Base-by-base conservation (phyloP, 306 rosid genomes). In the Hippophae gyantsensis region DNA sequence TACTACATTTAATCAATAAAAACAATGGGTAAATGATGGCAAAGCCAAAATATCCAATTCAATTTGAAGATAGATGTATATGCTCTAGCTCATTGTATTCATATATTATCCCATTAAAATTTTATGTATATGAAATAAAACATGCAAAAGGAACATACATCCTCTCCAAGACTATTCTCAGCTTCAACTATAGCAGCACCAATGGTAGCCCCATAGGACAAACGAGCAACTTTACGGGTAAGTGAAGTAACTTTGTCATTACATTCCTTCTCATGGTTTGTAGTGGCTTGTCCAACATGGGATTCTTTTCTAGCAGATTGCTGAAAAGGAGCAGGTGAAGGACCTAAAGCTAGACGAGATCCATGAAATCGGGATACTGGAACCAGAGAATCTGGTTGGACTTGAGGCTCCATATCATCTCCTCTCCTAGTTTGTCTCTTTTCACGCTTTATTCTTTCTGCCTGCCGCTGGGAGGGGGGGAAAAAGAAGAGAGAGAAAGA, bases 141-240 rank as follows among this genome's bases (percentile, higher is more conserved):
- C 14, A 58, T 42, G 38, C 12, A 25, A 9, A 32, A 32, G 38
- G 38, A 32, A 79, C 99, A 43, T 88, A 93, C 99, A n/a, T 86
- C 94, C 60, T 59, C 57, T 80, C 86, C 94, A 56, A 82, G 86
- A 73, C 66, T 67, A 70, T 66, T 74, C 80, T 93, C 99, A 43
- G 85, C 97, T 82, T 84, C 95, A 71, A 93, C 97, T 66, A 93
- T 84, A 52, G 95, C 99, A 68, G 97, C 87, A 64, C 93, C 90
- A 66, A 84, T 53, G 66, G 83, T 46, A 72, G 68, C 81, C 57
- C 80, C 84, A 11, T 80, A 64, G 59, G 94, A 78, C 38, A 62
- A 58, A 64, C 73, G 80, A 32, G 90, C 70, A 62, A 70, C 94
- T 76, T 88, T 93, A 26, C 3, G 11, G 42, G 69, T 85, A 58